Evolutionary conservation across 164 flowering plant species (phyloP).

Genomic region (Tetrastigma voinierianum): DNA sequence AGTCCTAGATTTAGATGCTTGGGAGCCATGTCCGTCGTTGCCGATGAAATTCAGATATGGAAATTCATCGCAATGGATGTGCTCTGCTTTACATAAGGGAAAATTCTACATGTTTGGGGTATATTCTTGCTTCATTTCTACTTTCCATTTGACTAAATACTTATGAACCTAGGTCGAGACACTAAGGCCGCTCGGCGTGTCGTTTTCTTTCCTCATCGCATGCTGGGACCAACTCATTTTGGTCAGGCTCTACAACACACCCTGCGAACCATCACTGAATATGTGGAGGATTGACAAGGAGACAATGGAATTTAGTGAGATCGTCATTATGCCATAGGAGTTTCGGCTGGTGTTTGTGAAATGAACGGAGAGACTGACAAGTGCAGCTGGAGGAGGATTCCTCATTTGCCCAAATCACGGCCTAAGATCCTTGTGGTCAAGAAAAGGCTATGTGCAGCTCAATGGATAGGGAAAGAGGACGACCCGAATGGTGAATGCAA

Average conservation of each 20-base stretch:
- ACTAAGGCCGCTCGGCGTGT: constrained; percentile 57
- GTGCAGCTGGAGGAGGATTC: constrained; percentile 60
- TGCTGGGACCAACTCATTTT: constrained; percentile 44
- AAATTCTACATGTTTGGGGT: constrained; percentile 55
- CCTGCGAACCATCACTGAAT: constrained; percentile 38
- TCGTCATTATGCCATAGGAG: constrained; percentile 58
- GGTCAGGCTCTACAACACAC: constrained; percentile 49
- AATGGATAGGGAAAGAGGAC: no score
- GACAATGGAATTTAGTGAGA: constrained; percentile 58
- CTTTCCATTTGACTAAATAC: constrained; percentile 40
- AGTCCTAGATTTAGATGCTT: constrained; percentile 23
- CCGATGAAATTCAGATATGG: constrained; percentile 53
- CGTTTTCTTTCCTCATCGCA: constrained; percentile 55
- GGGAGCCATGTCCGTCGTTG: constrained; percentile 61
- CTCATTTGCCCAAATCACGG: constrained; percentile 52
- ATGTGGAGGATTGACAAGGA: constrained; percentile 54
- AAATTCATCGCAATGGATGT: constrained; percentile 43
- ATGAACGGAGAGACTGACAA: constrained; percentile 25
- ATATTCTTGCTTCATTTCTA: constrained; percentile 42
- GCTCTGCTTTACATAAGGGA: constrained; percentile 46
- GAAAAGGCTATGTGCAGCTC: no score
- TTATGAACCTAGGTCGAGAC: constrained; percentile 58
- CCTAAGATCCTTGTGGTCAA: no score
- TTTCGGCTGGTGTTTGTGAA: constrained; percentile 68
- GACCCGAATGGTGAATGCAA: no score